Base-by-base conservation (phyloP, 768 basidiomycete genomes). In the Mycena sanguinolenta region DNA sequence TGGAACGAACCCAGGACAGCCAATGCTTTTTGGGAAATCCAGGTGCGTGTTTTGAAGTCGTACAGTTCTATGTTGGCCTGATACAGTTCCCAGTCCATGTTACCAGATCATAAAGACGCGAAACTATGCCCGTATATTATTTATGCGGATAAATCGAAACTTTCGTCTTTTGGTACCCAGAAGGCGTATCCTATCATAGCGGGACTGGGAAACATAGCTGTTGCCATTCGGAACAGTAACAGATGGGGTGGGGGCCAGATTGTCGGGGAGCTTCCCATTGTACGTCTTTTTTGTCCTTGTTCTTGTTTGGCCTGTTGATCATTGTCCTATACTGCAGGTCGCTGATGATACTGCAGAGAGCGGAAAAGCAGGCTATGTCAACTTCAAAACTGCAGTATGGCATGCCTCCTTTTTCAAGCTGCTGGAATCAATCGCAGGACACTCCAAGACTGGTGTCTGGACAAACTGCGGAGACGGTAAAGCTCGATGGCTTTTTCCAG, bases 1-100 rank as follows among this genome's bases (percentile, higher is more conserved):
- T 59, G 78, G 28, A 65, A 81, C 60, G 81, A 85, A 55, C 83
- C 83, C 6, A 83, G 82, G 79, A 82, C 81, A 12, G 83, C 78
- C 1, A 58, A 83, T 38, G 19, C 50, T n/a, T 4, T 34, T 10
- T 34, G 32, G 32, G 32, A 34, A 10, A 10, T 10, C 4, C 32
- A 34, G 10, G 32, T 34, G 32, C 32, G 6, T 34, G 32, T 34
- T 34, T 34, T 34, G 4, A 34, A 5, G 32, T n/a, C n/a, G n/a
- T n/a, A n/a, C n/a, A n/a, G n/a, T n/a, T n/a, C n/a, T n/a, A n/a
- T n/a, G 10, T 34, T 34, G 4, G 32, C 10, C 10, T 34, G 6
- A 34, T 34, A 10, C 32, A 34, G 10, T 34, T 34, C 32, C 32
- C 32, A 34, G 32, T 34, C 32, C 4, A 5, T 10, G 32, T 10